Percentiles rank a stretch among this genome's conserved stretches.
phyloP scores from a whole-genome alignment of 208 protist genomes.

The Phytomonas sp. region DNA sequence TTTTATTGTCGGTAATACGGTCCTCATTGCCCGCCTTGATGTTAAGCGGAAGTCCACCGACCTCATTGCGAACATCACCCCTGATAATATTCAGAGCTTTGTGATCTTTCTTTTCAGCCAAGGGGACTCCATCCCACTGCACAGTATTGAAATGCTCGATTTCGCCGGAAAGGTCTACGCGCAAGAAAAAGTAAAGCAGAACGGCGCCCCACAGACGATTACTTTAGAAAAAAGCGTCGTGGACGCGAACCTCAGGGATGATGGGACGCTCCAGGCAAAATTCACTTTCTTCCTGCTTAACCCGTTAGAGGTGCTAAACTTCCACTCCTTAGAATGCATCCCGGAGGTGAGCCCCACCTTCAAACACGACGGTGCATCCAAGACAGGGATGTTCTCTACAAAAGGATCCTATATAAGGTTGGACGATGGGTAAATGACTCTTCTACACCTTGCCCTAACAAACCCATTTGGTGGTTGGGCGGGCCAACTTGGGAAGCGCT shows the following conservation, averaged over 20 bases:
- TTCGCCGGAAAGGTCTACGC: slow-evolving; percentile 24
- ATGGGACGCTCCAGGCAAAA: slow-evolving; percentile 35
- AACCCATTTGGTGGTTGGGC: background rate
- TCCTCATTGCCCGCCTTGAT: slow-evolving; percentile 49
- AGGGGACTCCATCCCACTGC: slow-evolving; percentile 46
- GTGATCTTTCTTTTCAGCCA: slow-evolving; percentile 75
- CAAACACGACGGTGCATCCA: background rate
- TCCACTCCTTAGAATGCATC: slow-evolving; percentile 5
- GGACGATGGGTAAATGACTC: background rate
- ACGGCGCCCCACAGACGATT: slow-evolving; percentile 30
- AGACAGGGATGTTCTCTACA: background rate
- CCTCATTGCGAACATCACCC: slow-evolving; percentile 21
- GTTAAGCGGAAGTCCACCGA: slow-evolving; percentile 31
- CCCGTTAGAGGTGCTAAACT: slow-evolving; percentile 54
- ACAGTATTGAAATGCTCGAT: slow-evolving; percentile 66
- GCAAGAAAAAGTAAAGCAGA: slow-evolving; percentile 28
- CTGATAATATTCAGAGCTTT: slow-evolving; percentile 31
- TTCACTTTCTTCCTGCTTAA: slow-evolving; percentile 39
- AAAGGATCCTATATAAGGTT: background rate
- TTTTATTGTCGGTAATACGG: slow-evolving; percentile 38
- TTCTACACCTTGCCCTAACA: background rate
- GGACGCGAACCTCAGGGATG: slow-evolving; percentile 18
- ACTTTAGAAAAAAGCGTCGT: slow-evolving; percentile 34
- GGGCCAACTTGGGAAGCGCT: background rate
- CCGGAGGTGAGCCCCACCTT: background rate